A percentile compares a stretch with the other conserved stretches of the same genome.
phyloP scores from a whole-genome alignment of 345 rosid species.

The Eucalyptus marginata region DNA sequence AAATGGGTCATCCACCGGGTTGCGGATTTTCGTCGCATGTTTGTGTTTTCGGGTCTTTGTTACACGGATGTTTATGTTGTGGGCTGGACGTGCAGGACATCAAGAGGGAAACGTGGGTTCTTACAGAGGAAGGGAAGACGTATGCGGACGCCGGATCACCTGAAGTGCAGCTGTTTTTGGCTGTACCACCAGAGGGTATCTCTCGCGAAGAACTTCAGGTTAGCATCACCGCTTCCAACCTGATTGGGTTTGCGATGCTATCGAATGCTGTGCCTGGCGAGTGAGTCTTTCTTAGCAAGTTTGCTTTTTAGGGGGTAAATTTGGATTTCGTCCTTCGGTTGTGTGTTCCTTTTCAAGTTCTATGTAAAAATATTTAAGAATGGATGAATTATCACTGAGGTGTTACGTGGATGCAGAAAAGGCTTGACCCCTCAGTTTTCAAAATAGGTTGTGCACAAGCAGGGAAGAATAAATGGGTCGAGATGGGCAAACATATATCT shows the following conservation, averaged over 20 bases:
- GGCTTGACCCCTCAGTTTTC: conserved; percentile 46
- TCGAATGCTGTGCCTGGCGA: background rate
- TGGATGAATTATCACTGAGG: background rate
- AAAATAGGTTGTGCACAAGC: conserved; percentile 72
- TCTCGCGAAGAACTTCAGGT: conserved; percentile 73
- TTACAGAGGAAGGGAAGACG: conserved; percentile 71
- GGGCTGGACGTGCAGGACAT: conserved; percentile 30
- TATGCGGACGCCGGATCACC: conserved; percentile 78
- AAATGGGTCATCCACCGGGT: background rate
- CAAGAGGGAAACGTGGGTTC: conserved; percentile 62
- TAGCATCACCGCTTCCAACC: background rate
- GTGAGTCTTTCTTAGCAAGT: background rate
- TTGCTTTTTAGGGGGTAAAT: background rate
- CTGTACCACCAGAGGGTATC: conserved; percentile 60
- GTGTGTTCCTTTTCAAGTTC: background rate
- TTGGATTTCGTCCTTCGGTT: background rate
- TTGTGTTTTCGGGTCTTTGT: background rate
- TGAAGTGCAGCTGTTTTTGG: conserved; percentile 70
- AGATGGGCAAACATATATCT: conserved; percentile 75
- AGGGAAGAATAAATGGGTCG: conserved; percentile 84
- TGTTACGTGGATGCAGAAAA: conserved; percentile 39
- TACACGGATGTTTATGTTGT: background rate
- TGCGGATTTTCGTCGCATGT: background rate
- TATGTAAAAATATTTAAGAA: background rate
- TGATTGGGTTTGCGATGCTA: background rate